Conservation (phyloP, 768 basidiomycete genomes). For the Suillus bovinus region DNA sequence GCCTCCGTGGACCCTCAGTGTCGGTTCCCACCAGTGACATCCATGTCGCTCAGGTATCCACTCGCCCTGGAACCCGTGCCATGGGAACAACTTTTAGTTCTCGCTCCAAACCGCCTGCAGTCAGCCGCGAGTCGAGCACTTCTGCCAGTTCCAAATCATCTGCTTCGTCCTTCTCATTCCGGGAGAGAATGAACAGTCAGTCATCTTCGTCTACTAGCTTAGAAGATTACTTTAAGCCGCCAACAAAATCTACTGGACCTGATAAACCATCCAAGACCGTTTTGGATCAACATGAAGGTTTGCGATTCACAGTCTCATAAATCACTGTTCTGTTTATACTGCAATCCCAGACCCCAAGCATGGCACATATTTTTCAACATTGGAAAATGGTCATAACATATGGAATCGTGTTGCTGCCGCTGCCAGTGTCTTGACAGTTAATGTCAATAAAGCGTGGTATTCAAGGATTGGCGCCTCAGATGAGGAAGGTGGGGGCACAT, state of each 20-base stretch:
- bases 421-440: conserved; percentile 54
- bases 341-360: not conserved
- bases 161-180: conserved; percentile 35
- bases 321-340: not conserved
- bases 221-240: conserved; percentile 35
- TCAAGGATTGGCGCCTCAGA: conserved; percentile 39
- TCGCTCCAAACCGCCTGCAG: not conserved
- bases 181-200: conserved; percentile 39
- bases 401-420: conserved; percentile 59
- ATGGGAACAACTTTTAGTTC: not conserved
- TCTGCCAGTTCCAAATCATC: conserved; percentile 27
- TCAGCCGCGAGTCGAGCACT: not conserved
- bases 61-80: conserved; percentile 8
- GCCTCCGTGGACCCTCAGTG: conserved; percentile 26
- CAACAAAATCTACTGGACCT: not conserved
- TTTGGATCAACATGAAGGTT: not conserved
- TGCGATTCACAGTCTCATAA: not conserved
- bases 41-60: conserved; percentile 1
- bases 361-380: conserved; percentile 6
- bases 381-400: conserved; percentile 44
- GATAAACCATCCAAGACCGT: not conserved
- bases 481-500: conserved; percentile 44
- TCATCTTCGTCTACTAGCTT: conserved; percentile 45
- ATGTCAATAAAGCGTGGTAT: conserved; percentile 59
- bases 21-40: conserved; percentile 4